These are phyloP conservation scores for Hirschfeldia incana DNA, from an alignment of 345 rosid genomes.

Conservation along the genomic window DNA sequence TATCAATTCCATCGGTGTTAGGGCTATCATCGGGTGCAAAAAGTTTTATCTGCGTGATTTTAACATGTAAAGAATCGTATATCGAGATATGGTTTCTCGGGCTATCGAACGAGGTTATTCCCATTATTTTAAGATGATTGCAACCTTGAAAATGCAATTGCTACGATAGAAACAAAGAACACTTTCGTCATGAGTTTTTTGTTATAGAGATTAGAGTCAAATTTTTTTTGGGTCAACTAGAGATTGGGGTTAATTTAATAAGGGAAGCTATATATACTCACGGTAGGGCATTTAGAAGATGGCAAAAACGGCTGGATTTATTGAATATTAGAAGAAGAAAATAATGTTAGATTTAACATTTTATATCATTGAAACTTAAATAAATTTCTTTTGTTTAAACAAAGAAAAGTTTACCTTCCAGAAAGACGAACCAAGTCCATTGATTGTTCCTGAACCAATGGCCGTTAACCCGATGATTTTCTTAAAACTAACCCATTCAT, in stretches of 20 bases:
- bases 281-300: slow-evolving; percentile 25
- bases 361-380: no score
- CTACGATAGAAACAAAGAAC: slow-evolving; percentile 3
- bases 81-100: slow-evolving; percentile 45
- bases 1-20: slow-evolving; percentile 62
- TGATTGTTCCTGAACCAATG: slow-evolving; percentile 17
- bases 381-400: no score
- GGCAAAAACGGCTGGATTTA: not conserved
- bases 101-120: slow-evolving; percentile 43
- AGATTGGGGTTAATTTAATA: not conserved
- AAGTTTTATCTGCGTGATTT: slow-evolving; percentile 41
- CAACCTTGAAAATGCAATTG: slow-evolving; percentile 35
- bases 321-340: not conserved
- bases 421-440: slow-evolving; percentile 35
- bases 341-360: no score
- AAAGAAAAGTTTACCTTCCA: slow-evolving; percentile 22
- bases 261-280: not conserved
- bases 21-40: slow-evolving; percentile 52
- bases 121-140: slow-evolving; percentile 29
- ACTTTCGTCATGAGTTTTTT: not conserved
- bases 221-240: no score
- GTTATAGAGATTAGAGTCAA: not conserved
- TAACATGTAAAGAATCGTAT: slow-evolving; percentile 10
- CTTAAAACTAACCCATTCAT: not conserved
- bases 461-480: not conserved